Evolutionary conservation across 371 early-diverging fungal species (phyloP), one percentile per base, ranked within the genome.

Genomic region (Rhizopus sp.): DNA sequence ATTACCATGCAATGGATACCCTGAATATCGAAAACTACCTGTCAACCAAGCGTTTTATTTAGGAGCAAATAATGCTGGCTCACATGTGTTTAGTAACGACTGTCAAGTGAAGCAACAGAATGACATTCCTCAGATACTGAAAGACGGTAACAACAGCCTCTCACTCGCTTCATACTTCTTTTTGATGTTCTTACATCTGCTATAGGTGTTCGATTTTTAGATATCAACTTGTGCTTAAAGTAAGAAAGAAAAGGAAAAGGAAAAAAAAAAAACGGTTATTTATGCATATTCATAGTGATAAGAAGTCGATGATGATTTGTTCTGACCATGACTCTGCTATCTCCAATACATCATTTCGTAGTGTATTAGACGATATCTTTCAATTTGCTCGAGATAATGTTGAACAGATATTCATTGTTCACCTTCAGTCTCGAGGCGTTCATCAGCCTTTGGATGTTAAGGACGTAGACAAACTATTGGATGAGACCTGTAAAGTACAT

Each of bases 1-100:
- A 17, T 40, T 35, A 12, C 70, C 75, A 34, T 77, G 78, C 46
- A 77, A 77, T 40, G 70, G 68, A 5, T 70, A 61, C 15, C 72
- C 78, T 0, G 59, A 74, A 15, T 62, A 70, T 8, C 53, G 60
- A 31, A 37, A 70, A 1, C 32, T 77, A 45, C 74, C 74, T 23
- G 50, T 72, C 29, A 69, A 74, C 34, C 64, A 69, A 34, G 72
- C 55, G 4, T 65, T 74, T 39, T 77, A 66, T 48, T 59, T 72
- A 12, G 78, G 77, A 39, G 68, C 73, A 7, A 55, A 58, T 39
- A 53, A 57, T 33, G 59, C 66, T 1, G 63, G 63, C 15, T 53
- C 62, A 4, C 34, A 46, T 30, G 55, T 46, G 7, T 46, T 46
- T 39, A 34, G 46, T 7, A 15, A 47, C 0, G 10, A 31, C n/a